phyloP scores from a whole-genome alignment of 83 land plant species.

The Picea abies region DNA sequence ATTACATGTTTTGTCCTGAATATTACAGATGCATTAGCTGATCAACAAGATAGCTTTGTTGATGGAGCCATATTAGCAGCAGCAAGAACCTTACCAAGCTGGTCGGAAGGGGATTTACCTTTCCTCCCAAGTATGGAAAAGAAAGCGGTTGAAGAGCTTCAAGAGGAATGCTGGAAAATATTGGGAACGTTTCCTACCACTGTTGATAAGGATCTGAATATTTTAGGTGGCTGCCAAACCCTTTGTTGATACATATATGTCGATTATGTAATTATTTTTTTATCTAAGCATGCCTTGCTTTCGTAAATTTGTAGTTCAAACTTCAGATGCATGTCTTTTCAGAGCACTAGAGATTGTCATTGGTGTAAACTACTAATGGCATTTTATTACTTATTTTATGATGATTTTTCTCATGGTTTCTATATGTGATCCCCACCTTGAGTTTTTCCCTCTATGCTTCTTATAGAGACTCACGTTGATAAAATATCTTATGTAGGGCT shows the following conservation, averaged over 20 bases:
- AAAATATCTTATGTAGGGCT: neutral
- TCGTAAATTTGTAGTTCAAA: slow-evolving; percentile 5
- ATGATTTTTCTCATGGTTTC: neutral
- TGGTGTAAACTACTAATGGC: neutral
- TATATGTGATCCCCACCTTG: neutral
- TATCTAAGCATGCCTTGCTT: neutral
- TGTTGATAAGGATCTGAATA: slow-evolving; percentile 61
- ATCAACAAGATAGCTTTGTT: slow-evolving; percentile 57
- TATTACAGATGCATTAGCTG: slow-evolving; percentile 31
- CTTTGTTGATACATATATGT: neutral
- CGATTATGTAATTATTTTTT: neutral
- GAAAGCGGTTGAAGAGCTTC: slow-evolving; percentile 75
- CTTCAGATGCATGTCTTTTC: neutral
- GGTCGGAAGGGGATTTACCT: slow-evolving; percentile 91
- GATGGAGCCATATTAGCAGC: slow-evolving; percentile 96
- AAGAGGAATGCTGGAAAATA: slow-evolving; percentile 78
- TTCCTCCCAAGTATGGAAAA: slow-evolving; percentile 81
- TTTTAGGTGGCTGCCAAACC: slow-evolving; percentile 46
- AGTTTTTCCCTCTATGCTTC: neutral
- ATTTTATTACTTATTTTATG: neutral
- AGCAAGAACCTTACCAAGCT: slow-evolving; percentile 85
- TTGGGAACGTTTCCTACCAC: slow-evolving; percentile 75
- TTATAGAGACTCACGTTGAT: neutral
- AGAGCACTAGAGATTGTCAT: neutral
- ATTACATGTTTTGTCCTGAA: slow-evolving; percentile 1